Evolutionary conservation across 2,329 filamentous ascomycete species (phyloP), one percentile per base, ranked within the genome.

Genomic region (Aspergillus brunneoviolaceus): DNA sequence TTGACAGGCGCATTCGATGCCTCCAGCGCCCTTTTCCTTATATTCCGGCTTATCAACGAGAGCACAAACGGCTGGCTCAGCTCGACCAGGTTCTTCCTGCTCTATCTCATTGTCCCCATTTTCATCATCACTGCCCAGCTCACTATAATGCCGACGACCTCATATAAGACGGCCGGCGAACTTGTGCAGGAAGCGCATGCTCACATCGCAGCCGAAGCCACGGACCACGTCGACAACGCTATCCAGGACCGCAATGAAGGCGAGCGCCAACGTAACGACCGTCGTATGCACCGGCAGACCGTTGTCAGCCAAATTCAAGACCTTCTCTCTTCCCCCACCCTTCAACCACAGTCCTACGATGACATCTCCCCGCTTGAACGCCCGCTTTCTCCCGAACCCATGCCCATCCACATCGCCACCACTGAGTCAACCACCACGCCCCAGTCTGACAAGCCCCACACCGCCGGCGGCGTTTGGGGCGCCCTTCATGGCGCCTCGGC

Each of bases 121-220:
- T 79, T 87, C 57, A 91, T 95, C 56, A 69, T 88, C 14, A 57
- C 87, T 29, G 80, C 85, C 19, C 90, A 95, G 75, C 69, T 94
- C 27, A 83, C 86, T 47, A 69, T 94, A 65, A 88, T 96, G 82
- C 91, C 91, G 0, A 80, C 79, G 16, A 86, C 88, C 64, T 92
- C 89, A 1, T 95, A 95, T 80, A 93, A 95, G 76, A 94, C 90
- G 0, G 86, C 93, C 1, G 90, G 91, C 50, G 92, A 97, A 74
- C 83, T 96, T 45, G 87, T 95, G 5, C 84, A 87, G 59, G 85
- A 91, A 70, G 88, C 87, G 16, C 89, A 92, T 65, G 77, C 78
- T 16, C 76, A 72, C 51, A 76, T 74, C 27, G 76, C 73, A 12
- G 84, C 84, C 7, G 86, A 89, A 67, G 80, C 82, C 21, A 66